Conservation (phyloP, 2,329 filamentous ascomycete species). For the Davidsoniella eucalypti region DNA sequence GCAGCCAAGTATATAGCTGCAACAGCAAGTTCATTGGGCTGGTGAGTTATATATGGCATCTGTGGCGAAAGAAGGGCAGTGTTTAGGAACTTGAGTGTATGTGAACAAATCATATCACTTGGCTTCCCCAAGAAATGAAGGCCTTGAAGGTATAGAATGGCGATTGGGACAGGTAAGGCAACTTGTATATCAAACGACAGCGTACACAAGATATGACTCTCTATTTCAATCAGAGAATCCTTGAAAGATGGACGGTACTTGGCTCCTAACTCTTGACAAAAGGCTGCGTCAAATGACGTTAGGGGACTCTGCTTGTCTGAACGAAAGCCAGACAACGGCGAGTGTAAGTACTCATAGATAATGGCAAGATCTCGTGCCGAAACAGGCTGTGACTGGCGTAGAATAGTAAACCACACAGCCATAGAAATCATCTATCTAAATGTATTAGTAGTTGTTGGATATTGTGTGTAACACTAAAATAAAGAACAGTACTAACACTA, state of each 20-base stretch:
- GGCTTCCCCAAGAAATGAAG: slow-evolving; percentile 45
- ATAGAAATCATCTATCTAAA: slow-evolving; percentile 8
- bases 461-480: background rate
- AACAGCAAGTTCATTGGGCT: slow-evolving; percentile 69
- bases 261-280: slow-evolving; percentile 16
- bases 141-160: slow-evolving; percentile 83
- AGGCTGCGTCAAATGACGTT: slow-evolving; percentile 29
- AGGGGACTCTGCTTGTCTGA: slow-evolving; percentile 14
- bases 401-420: slow-evolving; percentile 9
- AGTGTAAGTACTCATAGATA: slow-evolving; percentile 67
- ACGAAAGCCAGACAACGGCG: slow-evolving; percentile 36
- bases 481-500: slow-evolving; percentile 23
- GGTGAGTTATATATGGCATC: slow-evolving; percentile 78
- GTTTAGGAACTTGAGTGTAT: slow-evolving; percentile 67
- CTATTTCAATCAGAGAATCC: slow-evolving; percentile 48
- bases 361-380: slow-evolving; percentile 19
- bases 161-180: slow-evolving; percentile 68
- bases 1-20: slow-evolving; percentile 85
- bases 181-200: slow-evolving; percentile 75
- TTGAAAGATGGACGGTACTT: too few species aligned
- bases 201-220: slow-evolving; percentile 58
- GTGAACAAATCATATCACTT: slow-evolving; percentile 16
- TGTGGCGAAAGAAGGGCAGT: slow-evolving; percentile 74
- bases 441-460: too few species aligned
- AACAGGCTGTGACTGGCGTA: background rate